Conservation (phyloP, 192 early-diverging fungal genomes). For the Anaeromyces robustus region DNA sequence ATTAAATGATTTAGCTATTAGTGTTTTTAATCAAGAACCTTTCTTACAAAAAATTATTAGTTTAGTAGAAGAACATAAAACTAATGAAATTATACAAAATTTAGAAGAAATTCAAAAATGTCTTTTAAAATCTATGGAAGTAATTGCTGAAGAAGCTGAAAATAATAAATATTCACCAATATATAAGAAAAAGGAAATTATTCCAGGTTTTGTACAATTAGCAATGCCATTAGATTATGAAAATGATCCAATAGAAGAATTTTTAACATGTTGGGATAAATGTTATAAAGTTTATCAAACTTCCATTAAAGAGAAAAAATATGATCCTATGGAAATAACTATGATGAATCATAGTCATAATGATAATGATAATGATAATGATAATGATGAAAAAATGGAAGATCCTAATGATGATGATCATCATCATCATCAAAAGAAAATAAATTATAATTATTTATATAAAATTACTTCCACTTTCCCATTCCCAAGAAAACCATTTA, state of each 20-base stretch:
- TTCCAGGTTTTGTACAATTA: conserved; percentile 24
- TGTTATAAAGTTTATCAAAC: neutral
- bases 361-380: too few species aligned
- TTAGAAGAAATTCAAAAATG: conserved; percentile 4
- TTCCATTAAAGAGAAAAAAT: neutral
- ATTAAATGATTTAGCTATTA: conserved; percentile 41
- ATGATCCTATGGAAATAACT: too few species aligned
- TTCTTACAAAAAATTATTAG: conserved; percentile 37
- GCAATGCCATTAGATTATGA: conserved; percentile 2
- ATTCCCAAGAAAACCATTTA: conserved; percentile 18
- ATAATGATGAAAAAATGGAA: too few species aligned
- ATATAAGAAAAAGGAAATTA: conserved; percentile 13
- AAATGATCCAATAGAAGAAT: neutral
- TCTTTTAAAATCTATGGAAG: conserved; percentile 1
- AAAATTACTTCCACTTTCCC: conserved; percentile 19
- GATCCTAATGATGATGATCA: conserved; percentile 15
- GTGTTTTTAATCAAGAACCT: conserved; percentile 48
- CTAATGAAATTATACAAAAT: neutral
- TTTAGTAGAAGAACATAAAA: conserved; percentile 16
- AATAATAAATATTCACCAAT: conserved; percentile 17
- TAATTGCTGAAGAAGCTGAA: neutral
- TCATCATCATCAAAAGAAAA: neutral
- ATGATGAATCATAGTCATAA: too few species aligned
- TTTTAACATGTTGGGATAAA: neutral
- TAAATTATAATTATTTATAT: neutral